Base-by-base conservation (phyloP, 495 filamentous ascomycete genomes). In the Aspergillus egyptiacus region DNA sequence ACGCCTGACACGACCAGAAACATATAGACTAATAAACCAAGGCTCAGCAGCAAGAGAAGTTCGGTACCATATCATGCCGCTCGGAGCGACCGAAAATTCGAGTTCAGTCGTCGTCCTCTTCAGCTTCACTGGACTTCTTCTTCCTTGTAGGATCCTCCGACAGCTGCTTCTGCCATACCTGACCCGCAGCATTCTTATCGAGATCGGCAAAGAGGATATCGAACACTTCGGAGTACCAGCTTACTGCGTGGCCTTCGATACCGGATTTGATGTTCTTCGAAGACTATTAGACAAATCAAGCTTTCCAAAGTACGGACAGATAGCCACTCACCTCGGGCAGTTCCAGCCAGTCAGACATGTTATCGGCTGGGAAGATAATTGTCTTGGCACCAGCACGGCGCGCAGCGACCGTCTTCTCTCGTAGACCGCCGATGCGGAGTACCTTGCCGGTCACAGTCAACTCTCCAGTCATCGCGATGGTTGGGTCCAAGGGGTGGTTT, bases 371-470 rank as follows among this genome's bases (percentile, higher is more conserved):
- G 76, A 99, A 99, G 58, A 99, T 84, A 58, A 99, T 82, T 74
- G 81, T 96, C 72, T 84, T 93, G 50, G 89, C 94, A 49, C 94
- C 94, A 38, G 94, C 93, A 48, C 94, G 78, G 54, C 91, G 78
- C 40, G 94, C 94, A 39, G 94, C 94, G 42, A 99, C 93, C n/a
- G 93, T 95, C 81, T 99, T 99, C 77, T 99, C 94, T 47, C 94
- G 76, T 58, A 99, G 70, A 0, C 94, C 94, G 20, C 94, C 94
- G 70, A 99, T 99, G 58, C 94, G 78, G 46, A 99, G 71, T 5
- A 99, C 91, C 69, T 97, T 97, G 23, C 94, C 94, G 17, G 94
- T 99, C 41, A 99, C 86, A 0, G 94, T 99, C 55, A 99, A 70
- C 70, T 99, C 94, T 55, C 94, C 94, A 17, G 94, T 99, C 94